Evolutionary conservation across 306 rosid genomes (phyloP), one percentile per base, ranked within the genome.

Genomic region (Arachis stenosperma): DNA sequence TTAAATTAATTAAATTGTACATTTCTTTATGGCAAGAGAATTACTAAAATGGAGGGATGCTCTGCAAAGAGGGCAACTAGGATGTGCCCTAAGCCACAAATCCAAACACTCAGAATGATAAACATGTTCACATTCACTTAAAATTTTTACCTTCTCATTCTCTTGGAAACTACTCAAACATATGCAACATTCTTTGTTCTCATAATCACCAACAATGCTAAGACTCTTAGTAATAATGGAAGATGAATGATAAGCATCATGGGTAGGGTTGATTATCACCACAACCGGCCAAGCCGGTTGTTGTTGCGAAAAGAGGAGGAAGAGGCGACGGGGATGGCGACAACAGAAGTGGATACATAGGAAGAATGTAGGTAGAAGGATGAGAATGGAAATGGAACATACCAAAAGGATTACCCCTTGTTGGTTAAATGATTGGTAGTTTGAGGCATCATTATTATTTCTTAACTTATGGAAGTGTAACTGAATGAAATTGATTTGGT

Each of bases 51-150:
- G 48, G 40, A 77, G 57, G 0, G 87, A 83, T 4, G 81, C 61
- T 48, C 90, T 84, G 63, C 86, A 86, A 12, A 83, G 86, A 74
- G 90, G 90, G 46, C 90, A 86, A 9, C 2, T 84, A 51, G 83
- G 73, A 14, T 81, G 68, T 39, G 50, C 8, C 46, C 17, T 58
- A n/a, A 86, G 73, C 90, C 86, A 86, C 58, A 55, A 27, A 2
- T 84, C 84, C 62, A 84, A 75, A 30, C 88, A 84, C 27, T 81
- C 71, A 76, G 83, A 83, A 74, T 84, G 88, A 37, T 81, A 81
- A 0, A 43, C 75, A 84, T 81, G 88, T 13, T 55, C 48, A 57
- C 86, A 86, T 47, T 84, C 73, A 11, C 61, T 61, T 43, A 86
- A 57, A 27, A 81, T 78, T 77, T 73, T 81, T 52, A 81, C 30